These are phyloP conservation scores for Capsicum rhomboideum DNA, from an alignment of 257 asterid genomes.

Conservation along the genomic window DNA sequence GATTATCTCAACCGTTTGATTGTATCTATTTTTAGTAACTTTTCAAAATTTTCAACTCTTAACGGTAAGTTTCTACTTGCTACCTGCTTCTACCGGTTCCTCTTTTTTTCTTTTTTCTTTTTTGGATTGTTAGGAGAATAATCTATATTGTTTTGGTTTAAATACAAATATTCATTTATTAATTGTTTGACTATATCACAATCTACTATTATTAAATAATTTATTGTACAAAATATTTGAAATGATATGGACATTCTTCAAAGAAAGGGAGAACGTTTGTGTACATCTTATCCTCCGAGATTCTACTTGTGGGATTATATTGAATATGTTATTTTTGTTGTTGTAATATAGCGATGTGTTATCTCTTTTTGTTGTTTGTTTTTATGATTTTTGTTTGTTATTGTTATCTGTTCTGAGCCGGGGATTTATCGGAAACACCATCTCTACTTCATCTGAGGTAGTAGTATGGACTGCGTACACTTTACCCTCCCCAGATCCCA, in stretches of 20 bases:
- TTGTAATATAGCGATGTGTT: no score
- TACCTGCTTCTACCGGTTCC: neutral
- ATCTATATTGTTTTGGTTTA: neutral
- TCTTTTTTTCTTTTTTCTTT: neutral
- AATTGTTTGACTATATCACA: neutral
- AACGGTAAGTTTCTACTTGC: neutral
- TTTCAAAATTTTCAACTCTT: neutral
- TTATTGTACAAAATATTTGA: neutral
- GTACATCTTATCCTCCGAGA: no score
- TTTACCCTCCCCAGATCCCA: no score
- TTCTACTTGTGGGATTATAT: no score
- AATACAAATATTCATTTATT: neutral
- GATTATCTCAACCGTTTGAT: neutral
- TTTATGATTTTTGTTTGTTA: no score
- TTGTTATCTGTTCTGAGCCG: no score
- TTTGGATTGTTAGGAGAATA: neutral
- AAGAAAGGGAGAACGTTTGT: no score
- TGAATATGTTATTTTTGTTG: no score
- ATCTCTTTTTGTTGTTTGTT: no score
- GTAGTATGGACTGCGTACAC: no score
- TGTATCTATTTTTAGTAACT: neutral
- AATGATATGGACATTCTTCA: neutral
- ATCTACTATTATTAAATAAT: neutral
- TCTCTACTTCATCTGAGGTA: no score
- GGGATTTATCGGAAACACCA: no score